Evolutionary conservation across 1,284 basidiomycete species (phyloP).

Genomic region (Pterulicium gracile): DNA sequence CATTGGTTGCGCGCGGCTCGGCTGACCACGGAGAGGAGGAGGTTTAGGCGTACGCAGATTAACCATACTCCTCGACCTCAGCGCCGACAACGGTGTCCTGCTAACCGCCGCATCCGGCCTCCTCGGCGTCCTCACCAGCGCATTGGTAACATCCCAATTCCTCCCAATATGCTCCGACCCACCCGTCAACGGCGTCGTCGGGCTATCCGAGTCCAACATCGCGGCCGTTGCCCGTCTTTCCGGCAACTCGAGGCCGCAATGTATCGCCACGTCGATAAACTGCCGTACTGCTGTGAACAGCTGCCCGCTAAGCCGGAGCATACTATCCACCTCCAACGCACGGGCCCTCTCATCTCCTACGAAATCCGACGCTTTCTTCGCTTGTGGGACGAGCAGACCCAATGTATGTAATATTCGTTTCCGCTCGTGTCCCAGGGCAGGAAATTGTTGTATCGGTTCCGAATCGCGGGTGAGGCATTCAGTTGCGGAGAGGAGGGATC

Average conservation of each 20-base stretch:
- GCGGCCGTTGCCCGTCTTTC: slow-evolving; percentile 28
- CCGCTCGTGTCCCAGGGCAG: slow-evolving; percentile 65
- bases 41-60: slow-evolving; percentile 32
- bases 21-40: slow-evolving; percentile 10
- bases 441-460: slow-evolving; percentile 54
- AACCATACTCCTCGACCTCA: slow-evolving; percentile 32
- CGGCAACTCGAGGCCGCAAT: slow-evolving; percentile 73
- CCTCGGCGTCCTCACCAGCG: not conserved
- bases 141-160: slow-evolving; percentile 8
- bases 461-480: slow-evolving; percentile 85
- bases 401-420: slow-evolving; percentile 78
- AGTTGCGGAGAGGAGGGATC: slow-evolving; percentile 77
- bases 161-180: not conserved
- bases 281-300: slow-evolving; percentile 64
- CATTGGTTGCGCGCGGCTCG: slow-evolving; percentile 20
- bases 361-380: slow-evolving; percentile 66
- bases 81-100: not conserved
- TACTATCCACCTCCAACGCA: slow-evolving; percentile 53
- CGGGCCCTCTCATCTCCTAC: slow-evolving; percentile 34
- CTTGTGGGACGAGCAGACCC: slow-evolving; percentile 76
- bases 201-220: slow-evolving; percentile 12
- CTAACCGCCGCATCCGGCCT: not conserved
- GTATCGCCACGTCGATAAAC: slow-evolving; percentile 64
- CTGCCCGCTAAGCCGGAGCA: slow-evolving; percentile 66
- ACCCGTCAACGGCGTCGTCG: not conserved